phyloP scores from a whole-genome alignment of 176 grass and related monocot species.

The Metroxylon sagu region DNA sequence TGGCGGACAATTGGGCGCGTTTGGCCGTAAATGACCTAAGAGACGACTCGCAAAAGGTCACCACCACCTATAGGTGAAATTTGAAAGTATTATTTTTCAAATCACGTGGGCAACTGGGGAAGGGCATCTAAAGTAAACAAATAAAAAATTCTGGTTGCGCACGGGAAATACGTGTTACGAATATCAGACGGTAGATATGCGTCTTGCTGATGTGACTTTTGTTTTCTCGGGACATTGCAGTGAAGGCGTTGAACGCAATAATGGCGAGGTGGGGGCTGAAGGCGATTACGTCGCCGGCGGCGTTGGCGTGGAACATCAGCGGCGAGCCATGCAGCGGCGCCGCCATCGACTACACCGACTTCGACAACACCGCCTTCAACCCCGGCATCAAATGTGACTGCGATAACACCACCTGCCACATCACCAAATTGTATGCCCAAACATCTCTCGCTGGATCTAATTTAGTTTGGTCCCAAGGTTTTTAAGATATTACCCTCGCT shows the following conservation, averaged over 20 bases:
- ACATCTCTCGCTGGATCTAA: not conserved
- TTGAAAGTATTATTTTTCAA: too few species aligned
- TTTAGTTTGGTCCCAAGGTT: not conserved
- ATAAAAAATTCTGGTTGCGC: too few species aligned
- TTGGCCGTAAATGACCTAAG: too few species aligned
- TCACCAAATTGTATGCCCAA: slow-evolving; percentile 19
- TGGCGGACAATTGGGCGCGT: too few species aligned
- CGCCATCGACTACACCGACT: slow-evolving; percentile 2
- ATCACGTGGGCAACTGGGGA: too few species aligned
- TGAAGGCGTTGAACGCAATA: slow-evolving; percentile 28
- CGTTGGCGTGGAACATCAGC: slow-evolving; percentile 29
- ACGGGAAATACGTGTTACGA: not conserved
- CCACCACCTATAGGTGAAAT: too few species aligned
- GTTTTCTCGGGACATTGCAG: not conserved
- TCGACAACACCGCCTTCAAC: slow-evolving; percentile 2
- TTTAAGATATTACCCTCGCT: too few species aligned
- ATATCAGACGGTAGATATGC: not conserved
- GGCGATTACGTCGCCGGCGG: not conserved
- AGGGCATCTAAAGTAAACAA: too few species aligned
- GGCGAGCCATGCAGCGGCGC: slow-evolving; percentile 34
- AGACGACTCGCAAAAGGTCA: too few species aligned
- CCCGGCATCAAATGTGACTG: slow-evolving; percentile 32
- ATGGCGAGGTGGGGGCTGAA: slow-evolving; percentile 11
- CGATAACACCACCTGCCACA: slow-evolving; percentile 30
- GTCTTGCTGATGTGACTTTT: too few species aligned